phyloP scores from a whole-genome alignment of 2,329 filamentous ascomycete genomes.

The Verticillium klebahnii region DNA sequence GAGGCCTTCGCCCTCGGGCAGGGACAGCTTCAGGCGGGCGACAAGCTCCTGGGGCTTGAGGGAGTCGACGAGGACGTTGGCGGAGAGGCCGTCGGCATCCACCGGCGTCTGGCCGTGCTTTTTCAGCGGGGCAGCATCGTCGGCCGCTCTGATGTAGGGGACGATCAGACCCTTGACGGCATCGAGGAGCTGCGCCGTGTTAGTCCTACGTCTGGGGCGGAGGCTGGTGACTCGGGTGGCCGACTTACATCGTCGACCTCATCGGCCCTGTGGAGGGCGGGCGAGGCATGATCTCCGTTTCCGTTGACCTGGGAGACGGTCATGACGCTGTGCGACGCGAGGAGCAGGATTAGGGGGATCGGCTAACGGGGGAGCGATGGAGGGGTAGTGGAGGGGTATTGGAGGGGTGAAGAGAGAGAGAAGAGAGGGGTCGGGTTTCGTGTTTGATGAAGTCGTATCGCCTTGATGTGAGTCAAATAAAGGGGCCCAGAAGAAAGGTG shows the following conservation, averaged over 20 bases:
- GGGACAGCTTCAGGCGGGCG: slow-evolving; percentile 50
- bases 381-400: background rate
- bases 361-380: background rate
- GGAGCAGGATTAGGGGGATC: background rate
- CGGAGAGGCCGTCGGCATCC: slow-evolving; percentile 29
- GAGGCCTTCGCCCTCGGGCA: slow-evolving; percentile 51
- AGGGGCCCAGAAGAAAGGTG: background rate
- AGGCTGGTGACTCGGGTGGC: background rate
- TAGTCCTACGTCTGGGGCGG: background rate
- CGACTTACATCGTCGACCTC: slow-evolving; percentile 42
- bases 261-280: slow-evolving; percentile 30
- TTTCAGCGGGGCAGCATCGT: slow-evolving; percentile 53
- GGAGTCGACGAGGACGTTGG: slow-evolving; percentile 60
- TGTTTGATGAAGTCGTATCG: background rate
- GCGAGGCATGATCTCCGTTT: slow-evolving; percentile 6
- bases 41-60: slow-evolving; percentile 54
- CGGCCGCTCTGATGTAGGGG: slow-evolving; percentile 66
- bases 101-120: slow-evolving; percentile 44
- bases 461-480: background rate
- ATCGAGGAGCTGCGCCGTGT: slow-evolving; percentile 53
- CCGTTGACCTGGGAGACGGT: background rate
- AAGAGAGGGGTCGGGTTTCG: background rate
- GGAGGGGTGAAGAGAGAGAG: too few species aligned
- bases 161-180: slow-evolving; percentile 65
- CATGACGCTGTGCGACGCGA: slow-evolving; percentile 8